These are phyloP conservation scores for Cylindricascospora bacillispora DNA, from an alignment of 1,139 yeast species.

Conservation along the genomic window DNA sequence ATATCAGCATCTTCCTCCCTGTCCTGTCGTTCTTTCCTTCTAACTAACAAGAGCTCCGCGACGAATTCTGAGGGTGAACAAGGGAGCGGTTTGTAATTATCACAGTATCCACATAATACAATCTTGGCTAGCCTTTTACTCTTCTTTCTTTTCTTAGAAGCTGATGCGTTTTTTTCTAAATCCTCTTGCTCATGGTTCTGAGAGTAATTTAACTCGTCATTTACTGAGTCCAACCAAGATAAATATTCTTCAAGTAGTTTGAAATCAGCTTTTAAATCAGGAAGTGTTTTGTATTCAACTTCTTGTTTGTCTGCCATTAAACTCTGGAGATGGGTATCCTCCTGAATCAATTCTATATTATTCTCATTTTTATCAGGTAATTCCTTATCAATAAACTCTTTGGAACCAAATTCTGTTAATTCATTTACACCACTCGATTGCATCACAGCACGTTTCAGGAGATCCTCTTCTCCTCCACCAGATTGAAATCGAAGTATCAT, in stretches of 20 bases:
- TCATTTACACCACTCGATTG: slow-evolving; percentile 13
- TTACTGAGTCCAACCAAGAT: slow-evolving; percentile 21
- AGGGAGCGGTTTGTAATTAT: slow-evolving; percentile 6
- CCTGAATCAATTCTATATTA: slow-evolving; percentile 1
- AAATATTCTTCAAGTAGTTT: slow-evolving; percentile 17
- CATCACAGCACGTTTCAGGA: slow-evolving; percentile 13
- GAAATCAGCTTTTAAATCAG: slow-evolving; percentile 11
- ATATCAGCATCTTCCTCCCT: slow-evolving; percentile 7
- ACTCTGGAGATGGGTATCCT: neutral
- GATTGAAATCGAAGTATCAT: slow-evolving; percentile 17
- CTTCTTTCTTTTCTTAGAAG: slow-evolving; percentile 9
- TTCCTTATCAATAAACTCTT: slow-evolving; percentile 10
- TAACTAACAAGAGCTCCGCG: slow-evolving; percentile 5
- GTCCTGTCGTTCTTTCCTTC: no score
- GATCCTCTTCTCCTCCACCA: slow-evolving; percentile 8
- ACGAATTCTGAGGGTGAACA: slow-evolving; percentile 13
- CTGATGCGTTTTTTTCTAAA: slow-evolving; percentile 6
- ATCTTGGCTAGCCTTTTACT: slow-evolving; percentile 8
- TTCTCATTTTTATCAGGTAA: slow-evolving; percentile 26
- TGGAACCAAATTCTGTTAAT: slow-evolving; percentile 15
- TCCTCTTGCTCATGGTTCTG: slow-evolving; percentile 11
- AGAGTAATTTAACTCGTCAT: slow-evolving; percentile 12
- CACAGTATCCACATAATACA: slow-evolving; percentile 20
- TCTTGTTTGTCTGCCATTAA: slow-evolving; percentile 25
- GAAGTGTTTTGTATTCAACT: slow-evolving; percentile 8